Evolutionary conservation across 768 basidiomycete genomes (phyloP).

Genomic region (Hericium coralloides): DNA sequence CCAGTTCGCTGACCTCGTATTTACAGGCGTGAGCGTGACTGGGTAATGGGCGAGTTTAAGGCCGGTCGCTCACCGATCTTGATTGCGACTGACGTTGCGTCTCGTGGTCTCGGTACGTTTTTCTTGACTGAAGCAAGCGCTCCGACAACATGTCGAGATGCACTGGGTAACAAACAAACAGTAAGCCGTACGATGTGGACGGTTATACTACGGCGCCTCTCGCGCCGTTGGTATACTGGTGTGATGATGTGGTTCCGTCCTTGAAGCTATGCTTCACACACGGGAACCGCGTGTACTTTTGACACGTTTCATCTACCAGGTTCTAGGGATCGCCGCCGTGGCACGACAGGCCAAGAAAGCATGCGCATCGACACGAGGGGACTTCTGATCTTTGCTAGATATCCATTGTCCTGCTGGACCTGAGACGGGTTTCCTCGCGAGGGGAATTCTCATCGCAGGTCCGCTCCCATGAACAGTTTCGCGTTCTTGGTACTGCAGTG

Average conservation of each 20-base stretch:
- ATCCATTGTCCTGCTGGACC: conserved; percentile 15
- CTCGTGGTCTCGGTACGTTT: conserved; percentile 98
- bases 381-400: conserved; percentile 16
- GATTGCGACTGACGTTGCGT: conserved; percentile 98
- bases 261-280: conserved; percentile 3
- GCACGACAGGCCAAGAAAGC: conserved; percentile 27
- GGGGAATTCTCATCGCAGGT: conserved; percentile 24
- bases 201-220: conserved; percentile 1
- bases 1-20: neutral
- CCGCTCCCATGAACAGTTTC: conserved; percentile 35
- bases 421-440: conserved; percentile 5
- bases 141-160: conserved; percentile 25
- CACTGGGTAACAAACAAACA: conserved; percentile 22
- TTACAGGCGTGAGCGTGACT: conserved; percentile 89
- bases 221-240: conserved; percentile 14
- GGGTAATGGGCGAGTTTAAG: conserved; percentile 98
- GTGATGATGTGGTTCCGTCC: conserved; percentile 12
- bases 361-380: conserved; percentile 24
- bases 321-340: conserved; percentile 27
- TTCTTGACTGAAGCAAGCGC: conserved; percentile 40
- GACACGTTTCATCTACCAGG: conserved; percentile 24
- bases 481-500: conserved; percentile 41
- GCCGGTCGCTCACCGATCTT: conserved; percentile 95
- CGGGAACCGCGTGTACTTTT: conserved; percentile 6
- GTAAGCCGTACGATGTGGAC: conserved; percentile 11